Evolutionary conservation across 2,329 filamentous ascomycete genomes (phyloP).

Genomic region (Pleurostoma richardsiae): DNA sequence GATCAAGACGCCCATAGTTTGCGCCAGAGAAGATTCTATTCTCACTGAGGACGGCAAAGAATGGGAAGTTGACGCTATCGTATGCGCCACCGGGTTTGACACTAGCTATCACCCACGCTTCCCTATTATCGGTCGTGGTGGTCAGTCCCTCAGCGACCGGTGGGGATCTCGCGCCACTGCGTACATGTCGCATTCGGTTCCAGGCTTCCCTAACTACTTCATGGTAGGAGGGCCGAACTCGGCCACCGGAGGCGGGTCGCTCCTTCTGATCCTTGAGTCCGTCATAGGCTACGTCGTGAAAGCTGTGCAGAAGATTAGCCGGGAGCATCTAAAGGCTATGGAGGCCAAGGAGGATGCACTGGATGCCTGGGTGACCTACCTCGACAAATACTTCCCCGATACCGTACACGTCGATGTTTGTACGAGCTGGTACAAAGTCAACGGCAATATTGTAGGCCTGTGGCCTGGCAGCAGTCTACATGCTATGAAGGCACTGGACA

Average conservation of each 20-base stretch:
- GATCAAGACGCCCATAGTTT: constrained; percentile 20
- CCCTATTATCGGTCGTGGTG: background rate
- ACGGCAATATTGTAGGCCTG: background rate
- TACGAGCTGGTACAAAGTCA: background rate
- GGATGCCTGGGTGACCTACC: background rate
- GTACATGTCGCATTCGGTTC: constrained; percentile 58
- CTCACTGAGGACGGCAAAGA: background rate
- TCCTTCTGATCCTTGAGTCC: background rate
- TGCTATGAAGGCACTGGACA: background rate
- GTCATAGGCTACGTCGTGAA: background rate
- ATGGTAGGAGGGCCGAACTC: constrained; percentile 6
- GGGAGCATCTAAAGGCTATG: background rate
- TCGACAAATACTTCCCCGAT: background rate
- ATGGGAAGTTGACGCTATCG: background rate
- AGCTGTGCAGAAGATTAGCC: background rate
- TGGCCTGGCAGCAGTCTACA: background rate
- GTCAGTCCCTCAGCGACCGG: background rate
- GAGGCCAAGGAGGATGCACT: background rate
- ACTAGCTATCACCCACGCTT: background rate
- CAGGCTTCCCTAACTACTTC: constrained; percentile 61
- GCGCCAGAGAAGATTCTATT: constrained; percentile 14
- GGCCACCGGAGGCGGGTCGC: background rate
- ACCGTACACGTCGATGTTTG: background rate
- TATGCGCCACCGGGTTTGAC: background rate
- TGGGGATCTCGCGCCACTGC: constrained; percentile 41